These are phyloP conservation scores for Alternaria rosae DNA, from an alignment of 2,329 filamentous ascomycete genomes.

Conservation along the genomic window DNA sequence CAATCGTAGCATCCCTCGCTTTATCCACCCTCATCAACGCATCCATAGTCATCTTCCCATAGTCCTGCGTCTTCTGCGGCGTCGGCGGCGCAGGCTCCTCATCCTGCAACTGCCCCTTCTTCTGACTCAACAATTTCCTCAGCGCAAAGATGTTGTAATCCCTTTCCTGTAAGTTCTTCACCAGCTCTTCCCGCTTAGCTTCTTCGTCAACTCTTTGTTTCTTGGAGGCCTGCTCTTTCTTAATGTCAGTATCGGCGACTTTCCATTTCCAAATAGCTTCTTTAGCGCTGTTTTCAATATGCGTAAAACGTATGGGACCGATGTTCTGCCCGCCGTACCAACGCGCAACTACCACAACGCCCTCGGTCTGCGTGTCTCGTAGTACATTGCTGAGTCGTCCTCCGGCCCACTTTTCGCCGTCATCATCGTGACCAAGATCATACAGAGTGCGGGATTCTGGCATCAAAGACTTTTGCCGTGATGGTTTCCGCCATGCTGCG, in stretches of 20 bases:
- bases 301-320: constrained; percentile 61
- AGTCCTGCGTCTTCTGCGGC: constrained; percentile 50
- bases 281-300: constrained; percentile 59
- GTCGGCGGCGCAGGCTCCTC: constrained; percentile 32
- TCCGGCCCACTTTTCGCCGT: constrained; percentile 62
- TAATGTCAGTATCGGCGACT: constrained; percentile 39
- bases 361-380: constrained; percentile 53
- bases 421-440: constrained; percentile 59
- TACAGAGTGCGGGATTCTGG: constrained; percentile 48
- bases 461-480: constrained; percentile 56
- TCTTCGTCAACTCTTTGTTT: constrained; percentile 49
- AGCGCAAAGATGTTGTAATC: constrained; percentile 59
- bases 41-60: constrained; percentile 52
- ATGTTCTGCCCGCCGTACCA: constrained; percentile 64
- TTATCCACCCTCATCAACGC: constrained; percentile 55
- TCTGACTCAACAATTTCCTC: constrained; percentile 55
- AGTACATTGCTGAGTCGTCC: constrained; percentile 58
- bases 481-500: constrained; percentile 59
- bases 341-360: constrained; percentile 60
- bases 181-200: constrained; percentile 49
- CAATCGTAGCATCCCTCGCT: constrained; percentile 61
- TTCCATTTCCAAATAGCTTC: constrained; percentile 57
- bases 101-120: constrained; percentile 45
- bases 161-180: constrained; percentile 47
- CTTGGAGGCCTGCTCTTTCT: constrained; percentile 46